phyloP scores from a whole-genome alignment of 2,329 filamentous ascomycete genomes.

The Monosporascus sp. region DNA sequence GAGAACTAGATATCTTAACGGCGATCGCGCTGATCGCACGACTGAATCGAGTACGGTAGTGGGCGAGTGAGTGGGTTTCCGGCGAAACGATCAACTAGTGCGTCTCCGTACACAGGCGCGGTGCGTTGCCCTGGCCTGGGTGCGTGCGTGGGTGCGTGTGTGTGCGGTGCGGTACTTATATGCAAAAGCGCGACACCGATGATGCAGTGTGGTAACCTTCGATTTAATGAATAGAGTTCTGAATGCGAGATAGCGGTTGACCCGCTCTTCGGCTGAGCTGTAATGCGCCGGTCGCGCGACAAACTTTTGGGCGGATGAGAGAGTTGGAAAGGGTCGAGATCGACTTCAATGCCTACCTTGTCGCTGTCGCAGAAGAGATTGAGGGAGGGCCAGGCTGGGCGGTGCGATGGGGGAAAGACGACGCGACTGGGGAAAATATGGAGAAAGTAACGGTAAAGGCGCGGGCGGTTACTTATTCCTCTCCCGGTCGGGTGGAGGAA shows the following conservation, averaged over 20 bases:
- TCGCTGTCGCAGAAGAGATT: slow-evolving; percentile 2
- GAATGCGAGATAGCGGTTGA: neutral
- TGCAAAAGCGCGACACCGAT: neutral
- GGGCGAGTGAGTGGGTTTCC: slow-evolving; percentile 12
- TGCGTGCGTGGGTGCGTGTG: neutral
- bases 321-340: neutral
- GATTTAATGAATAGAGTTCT: neutral
- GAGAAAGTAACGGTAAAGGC: slow-evolving; percentile 19
- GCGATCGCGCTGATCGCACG: slow-evolving; percentile 27
- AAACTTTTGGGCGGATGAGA: neutral
- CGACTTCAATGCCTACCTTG: too few relatives aligned
- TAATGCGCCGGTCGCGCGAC: neutral
- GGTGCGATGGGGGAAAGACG: slow-evolving; percentile 21
- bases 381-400: slow-evolving; percentile 8
- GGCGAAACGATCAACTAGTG: slow-evolving; percentile 1
- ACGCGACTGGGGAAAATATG: slow-evolving; percentile 23
- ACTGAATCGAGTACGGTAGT: slow-evolving; percentile 7
- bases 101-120: neutral
- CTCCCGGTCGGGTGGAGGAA: slow-evolving; percentile 1
- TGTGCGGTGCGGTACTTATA: neutral
- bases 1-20: slow-evolving; percentile 5
- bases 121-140: neutral
- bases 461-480: slow-evolving; percentile 5
- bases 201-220: neutral
- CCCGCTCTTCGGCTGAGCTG: neutral